Conservation (phyloP, 805 yeast genomes). For the Myxozyma lipomycoides region DNA sequence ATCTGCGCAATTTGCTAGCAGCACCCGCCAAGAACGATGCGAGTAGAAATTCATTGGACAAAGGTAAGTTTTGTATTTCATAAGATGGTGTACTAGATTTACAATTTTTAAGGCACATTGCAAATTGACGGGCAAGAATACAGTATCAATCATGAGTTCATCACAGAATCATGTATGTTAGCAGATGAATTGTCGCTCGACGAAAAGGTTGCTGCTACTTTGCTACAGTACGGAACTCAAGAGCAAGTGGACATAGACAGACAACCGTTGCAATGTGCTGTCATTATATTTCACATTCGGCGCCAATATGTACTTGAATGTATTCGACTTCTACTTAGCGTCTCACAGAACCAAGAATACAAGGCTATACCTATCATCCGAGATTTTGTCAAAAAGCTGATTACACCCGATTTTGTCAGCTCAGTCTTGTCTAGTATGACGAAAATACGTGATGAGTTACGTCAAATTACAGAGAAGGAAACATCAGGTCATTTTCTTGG, state of each 20-base stretch:
- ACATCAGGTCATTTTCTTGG: constrained; percentile 52
- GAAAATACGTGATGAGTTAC: constrained; percentile 54
- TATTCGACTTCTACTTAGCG: constrained; percentile 28
- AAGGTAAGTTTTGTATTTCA: constrained; percentile 28
- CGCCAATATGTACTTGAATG: constrained; percentile 65
- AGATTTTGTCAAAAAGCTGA: constrained; percentile 7
- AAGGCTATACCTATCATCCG: constrained; percentile 14
- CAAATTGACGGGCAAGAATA: constrained; percentile 52
- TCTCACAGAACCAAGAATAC: constrained; percentile 1
- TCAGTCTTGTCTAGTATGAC: constrained; percentile 54
- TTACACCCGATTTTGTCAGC: constrained; percentile 36
- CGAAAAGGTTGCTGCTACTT: constrained; percentile 70
- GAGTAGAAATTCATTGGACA: constrained; percentile 35
- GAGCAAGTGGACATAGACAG: constrained; percentile 40
- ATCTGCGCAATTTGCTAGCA: constrained; percentile 37
- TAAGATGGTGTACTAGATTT: neutral
- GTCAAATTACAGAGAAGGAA: constrained; percentile 48
- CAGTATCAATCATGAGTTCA: constrained; percentile 61
- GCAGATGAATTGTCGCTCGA: constrained; percentile 70
- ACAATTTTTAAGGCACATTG: constrained; percentile 39
- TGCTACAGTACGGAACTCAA: constrained; percentile 49
- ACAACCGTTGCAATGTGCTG: constrained; percentile 45
- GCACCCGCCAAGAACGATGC: constrained; percentile 40
- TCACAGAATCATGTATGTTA: constrained; percentile 53
- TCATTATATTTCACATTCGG: constrained; percentile 63